phyloP scores from a whole-genome alignment of 1,284 basidiomycete species.

The Phellinidium pouzarii region DNA sequence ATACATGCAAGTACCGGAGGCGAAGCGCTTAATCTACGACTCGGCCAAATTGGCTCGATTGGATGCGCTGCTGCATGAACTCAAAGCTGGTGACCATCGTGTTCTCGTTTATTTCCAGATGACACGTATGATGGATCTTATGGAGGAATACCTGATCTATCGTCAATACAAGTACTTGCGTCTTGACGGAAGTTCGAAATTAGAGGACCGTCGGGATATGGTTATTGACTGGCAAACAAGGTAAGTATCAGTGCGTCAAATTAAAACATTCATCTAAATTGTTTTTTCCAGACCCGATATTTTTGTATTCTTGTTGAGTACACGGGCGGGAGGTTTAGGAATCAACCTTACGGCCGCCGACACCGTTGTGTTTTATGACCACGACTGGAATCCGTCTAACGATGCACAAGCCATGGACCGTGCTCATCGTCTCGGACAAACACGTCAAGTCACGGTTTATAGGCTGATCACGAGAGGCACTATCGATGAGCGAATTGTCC shows the following conservation, averaged over 20 bases:
- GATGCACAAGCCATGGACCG: conserved; percentile 99
- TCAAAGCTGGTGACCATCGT: conserved; percentile 91
- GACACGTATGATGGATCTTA: conserved; percentile 99
- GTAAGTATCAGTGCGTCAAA: conserved; percentile 36
- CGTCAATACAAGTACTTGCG: conserved; percentile 97
- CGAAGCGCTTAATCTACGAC: conserved; percentile 94
- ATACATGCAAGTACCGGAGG: conserved; percentile 90
- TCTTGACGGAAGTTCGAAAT: conserved; percentile 90
- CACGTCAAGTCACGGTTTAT: conserved; percentile 98
- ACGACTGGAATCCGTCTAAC: conserved; percentile 99
- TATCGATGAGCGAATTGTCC: conserved; percentile 97
- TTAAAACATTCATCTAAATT: neutral
- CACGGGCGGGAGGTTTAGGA: conserved; percentile 93
- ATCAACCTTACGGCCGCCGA: conserved; percentile 98
- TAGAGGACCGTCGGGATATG: conserved; percentile 97
- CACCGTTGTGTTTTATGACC: conserved; percentile 98
- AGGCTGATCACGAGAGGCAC: conserved; percentile 95
- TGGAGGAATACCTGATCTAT: conserved; percentile 98
- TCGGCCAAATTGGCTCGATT: conserved; percentile 94
- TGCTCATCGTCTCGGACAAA: conserved; percentile 97
- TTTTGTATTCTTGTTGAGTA: conserved; percentile 94
- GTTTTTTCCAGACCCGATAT: conserved; percentile 70
- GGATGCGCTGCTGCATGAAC: conserved; percentile 83
- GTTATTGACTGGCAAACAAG: conserved; percentile 99
- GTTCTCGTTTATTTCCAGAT: conserved; percentile 99